Evolutionary conservation across 257 asterid genomes (phyloP).

Genomic region (Solanum chmielewskii): DNA sequence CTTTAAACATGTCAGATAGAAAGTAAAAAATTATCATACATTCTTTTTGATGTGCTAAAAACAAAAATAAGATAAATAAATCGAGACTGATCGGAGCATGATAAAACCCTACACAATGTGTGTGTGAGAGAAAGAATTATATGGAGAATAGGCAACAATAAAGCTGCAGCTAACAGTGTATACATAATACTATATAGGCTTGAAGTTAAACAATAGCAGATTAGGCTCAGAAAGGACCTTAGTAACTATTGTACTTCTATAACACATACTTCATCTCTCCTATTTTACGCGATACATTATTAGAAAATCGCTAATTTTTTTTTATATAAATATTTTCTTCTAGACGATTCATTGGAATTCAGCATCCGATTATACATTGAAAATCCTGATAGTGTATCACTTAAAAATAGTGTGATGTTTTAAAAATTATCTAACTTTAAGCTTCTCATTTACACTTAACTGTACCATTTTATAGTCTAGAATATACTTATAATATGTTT

Average conservation of each 20-base stretch:
- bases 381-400: neutral
- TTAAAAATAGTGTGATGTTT: neutral
- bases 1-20: neutral
- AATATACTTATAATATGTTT: neutral
- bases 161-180: neutral
- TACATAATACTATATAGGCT: neutral
- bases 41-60: too few relatives aligned
- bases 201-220: neutral
- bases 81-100: rapidly evolving
- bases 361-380: too few relatives aligned
- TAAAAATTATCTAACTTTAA: neutral
- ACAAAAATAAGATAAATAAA: neutral
- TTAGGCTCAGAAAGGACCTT: neutral
- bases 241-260: neutral
- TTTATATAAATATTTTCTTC: neutral
- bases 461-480: neutral
- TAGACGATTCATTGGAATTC: neutral
- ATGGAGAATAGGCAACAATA: neutral
- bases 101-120: neutral
- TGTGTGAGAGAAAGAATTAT: neutral
- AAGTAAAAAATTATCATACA: neutral
- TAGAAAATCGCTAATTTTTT: neutral
- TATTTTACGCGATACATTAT: neutral
- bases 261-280: neutral
- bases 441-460: neutral